These are phyloP conservation scores for Tolypocladium endophyticum DNA, from an alignment of 2,329 filamentous ascomycete genomes.

Conservation along the genomic window DNA sequence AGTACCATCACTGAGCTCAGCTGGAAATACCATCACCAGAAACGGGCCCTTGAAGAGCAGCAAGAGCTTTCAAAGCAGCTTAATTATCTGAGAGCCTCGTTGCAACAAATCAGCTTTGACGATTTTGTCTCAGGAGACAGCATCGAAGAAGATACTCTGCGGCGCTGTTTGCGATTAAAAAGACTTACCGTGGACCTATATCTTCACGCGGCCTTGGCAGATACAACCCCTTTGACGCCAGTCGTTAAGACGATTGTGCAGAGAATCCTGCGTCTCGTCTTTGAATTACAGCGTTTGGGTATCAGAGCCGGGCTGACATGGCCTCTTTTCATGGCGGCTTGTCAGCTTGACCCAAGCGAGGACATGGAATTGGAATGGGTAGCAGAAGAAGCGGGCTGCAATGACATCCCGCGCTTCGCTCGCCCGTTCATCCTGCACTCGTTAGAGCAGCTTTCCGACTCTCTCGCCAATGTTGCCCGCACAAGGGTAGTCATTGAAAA, in stretches of 20 bases:
- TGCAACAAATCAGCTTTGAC: background rate
- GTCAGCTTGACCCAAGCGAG: background rate
- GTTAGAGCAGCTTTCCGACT: background rate
- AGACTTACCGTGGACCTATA: background rate
- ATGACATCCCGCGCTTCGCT: background rate
- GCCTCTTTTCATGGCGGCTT: background rate
- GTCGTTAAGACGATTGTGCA: background rate
- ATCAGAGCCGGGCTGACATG: background rate
- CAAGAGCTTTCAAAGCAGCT: background rate
- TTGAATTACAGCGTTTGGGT: background rate
- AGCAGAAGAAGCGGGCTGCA: background rate
- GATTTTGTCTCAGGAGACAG: too few species aligned
- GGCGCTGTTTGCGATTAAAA: background rate
- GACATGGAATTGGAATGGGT: background rate
- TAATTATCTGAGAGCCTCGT: background rate
- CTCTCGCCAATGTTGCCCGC: background rate
- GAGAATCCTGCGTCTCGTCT: background rate
- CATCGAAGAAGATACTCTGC: background rate
- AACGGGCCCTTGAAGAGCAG: background rate
- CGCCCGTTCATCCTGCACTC: background rate
- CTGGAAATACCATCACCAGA: background rate
- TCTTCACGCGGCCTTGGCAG: background rate
- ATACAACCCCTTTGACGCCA: background rate
- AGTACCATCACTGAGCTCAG: background rate
- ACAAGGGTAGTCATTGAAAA: background rate